Evolutionary conservation across 2,329 filamentous ascomycete genomes (phyloP).

Genomic region (Canariomyces notabilis): DNA sequence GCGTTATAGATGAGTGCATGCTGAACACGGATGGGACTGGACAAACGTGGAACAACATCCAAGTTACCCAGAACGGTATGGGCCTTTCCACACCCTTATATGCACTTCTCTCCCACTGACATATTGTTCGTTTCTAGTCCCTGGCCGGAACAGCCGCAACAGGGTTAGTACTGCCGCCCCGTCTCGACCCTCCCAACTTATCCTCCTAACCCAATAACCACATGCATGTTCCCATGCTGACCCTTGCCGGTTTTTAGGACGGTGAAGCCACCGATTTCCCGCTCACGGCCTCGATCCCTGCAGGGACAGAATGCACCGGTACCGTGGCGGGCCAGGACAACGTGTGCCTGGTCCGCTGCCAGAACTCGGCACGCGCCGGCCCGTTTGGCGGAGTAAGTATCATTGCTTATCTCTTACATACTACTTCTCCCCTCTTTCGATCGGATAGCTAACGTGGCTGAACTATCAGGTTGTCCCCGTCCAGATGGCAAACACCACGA

Average conservation of each 20-base stretch:
- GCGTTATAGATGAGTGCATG: constrained; percentile 60
- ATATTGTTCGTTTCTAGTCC: too few species aligned
- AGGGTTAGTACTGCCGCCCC: constrained; percentile 24
- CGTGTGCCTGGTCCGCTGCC: constrained; percentile 58
- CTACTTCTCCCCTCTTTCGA: too few species aligned
- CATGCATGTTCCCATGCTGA: background rate
- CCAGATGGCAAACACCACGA: constrained; percentile 25
- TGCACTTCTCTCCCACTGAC: too few species aligned
- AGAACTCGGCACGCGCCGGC: constrained; percentile 55
- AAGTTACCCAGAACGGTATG: constrained; percentile 51
- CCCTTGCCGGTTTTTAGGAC: constrained; percentile 23
- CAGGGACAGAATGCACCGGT: constrained; percentile 52
- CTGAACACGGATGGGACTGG: constrained; percentile 58
- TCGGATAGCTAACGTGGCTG: too few species aligned
- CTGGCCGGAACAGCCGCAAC: constrained; percentile 47
- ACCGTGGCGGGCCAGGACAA: constrained; percentile 54
- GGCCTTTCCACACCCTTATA: too few species aligned
- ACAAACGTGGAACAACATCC: constrained; percentile 46
- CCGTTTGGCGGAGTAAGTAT: constrained; percentile 56
- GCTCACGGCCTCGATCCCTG: constrained; percentile 54
- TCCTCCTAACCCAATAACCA: background rate
- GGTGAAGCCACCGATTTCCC: constrained; percentile 41
- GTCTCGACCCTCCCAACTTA: background rate
- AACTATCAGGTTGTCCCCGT: constrained; percentile 35
- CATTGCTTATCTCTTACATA: too few species aligned